Conservation (phyloP, 768 basidiomycete species). For the Phlebiopsis gigantea region DNA sequence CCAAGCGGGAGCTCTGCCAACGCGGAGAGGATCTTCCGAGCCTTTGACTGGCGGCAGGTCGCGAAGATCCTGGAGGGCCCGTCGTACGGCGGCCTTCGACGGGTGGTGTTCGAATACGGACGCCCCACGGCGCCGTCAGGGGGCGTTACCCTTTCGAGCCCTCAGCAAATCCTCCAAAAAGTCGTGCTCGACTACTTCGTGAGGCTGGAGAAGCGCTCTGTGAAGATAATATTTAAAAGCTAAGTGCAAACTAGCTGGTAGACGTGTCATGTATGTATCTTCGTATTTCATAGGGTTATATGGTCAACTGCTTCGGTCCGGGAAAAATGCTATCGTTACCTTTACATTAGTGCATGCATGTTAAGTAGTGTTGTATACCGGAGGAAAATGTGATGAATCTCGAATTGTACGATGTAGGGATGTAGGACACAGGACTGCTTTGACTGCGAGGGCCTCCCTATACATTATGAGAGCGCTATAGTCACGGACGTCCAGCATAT, state of each 20-base stretch:
- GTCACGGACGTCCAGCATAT: background rate
- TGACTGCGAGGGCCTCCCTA: background rate
- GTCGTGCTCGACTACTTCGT: constrained; percentile 16
- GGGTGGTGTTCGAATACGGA: constrained; percentile 2
- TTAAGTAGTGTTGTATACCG: too few relatives aligned
- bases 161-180: background rate
- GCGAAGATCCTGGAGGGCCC: background rate
- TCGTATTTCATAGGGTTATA: too few relatives aligned
- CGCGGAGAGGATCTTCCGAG: constrained; percentile 1
- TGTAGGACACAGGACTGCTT: too few relatives aligned
- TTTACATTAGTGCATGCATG: too few relatives aligned
- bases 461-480: background rate
- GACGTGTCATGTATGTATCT: too few relatives aligned
- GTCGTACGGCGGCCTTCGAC: background rate
- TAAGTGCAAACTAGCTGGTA: too few relatives aligned
- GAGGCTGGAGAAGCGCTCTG: background rate
- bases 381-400: too few relatives aligned
- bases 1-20: constrained; percentile 3
- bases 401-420: too few relatives aligned
- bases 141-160: constrained; percentile 5
- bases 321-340: too few relatives aligned
- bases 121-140: constrained; percentile 1
- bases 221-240: too few relatives aligned
- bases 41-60: constrained; percentile 6
- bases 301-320: too few relatives aligned